Evolutionary conservation across 345 rosid genomes (phyloP).

Genomic region (Gossypium anomalum): DNA sequence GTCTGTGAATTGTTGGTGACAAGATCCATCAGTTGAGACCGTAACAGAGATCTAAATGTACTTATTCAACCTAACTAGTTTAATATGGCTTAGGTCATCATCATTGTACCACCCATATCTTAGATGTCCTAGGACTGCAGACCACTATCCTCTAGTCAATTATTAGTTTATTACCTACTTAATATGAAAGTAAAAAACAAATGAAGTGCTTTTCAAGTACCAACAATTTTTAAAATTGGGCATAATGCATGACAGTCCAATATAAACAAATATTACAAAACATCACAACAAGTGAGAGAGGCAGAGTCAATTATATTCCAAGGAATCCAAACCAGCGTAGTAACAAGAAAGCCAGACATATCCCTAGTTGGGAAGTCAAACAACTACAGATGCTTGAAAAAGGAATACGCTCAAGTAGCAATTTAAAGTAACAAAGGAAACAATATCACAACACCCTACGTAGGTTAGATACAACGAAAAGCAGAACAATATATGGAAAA

Average conservation of each 20-base stretch:
- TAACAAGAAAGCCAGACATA: background rate
- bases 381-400: background rate
- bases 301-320: background rate
- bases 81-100: background rate
- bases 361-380: background rate
- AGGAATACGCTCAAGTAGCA: background rate
- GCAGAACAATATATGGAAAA: background rate
- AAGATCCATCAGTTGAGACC: too few relatives aligned
- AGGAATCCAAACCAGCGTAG: background rate
- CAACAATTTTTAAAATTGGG: background rate
- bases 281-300: background rate
- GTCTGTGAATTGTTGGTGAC: too few relatives aligned
- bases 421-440: background rate
- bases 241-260: background rate
- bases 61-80: background rate
- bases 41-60: background rate
- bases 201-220: background rate
- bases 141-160: background rate
- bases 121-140: background rate
- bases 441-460: background rate
- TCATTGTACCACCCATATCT: background rate
- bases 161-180: background rate
- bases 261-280: background rate
- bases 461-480: background rate
- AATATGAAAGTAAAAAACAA: background rate